Evolutionary conservation across 768 basidiomycete species (phyloP), one percentile per base, ranked within the genome.

Genomic region (Tulasnella sp.): DNA sequence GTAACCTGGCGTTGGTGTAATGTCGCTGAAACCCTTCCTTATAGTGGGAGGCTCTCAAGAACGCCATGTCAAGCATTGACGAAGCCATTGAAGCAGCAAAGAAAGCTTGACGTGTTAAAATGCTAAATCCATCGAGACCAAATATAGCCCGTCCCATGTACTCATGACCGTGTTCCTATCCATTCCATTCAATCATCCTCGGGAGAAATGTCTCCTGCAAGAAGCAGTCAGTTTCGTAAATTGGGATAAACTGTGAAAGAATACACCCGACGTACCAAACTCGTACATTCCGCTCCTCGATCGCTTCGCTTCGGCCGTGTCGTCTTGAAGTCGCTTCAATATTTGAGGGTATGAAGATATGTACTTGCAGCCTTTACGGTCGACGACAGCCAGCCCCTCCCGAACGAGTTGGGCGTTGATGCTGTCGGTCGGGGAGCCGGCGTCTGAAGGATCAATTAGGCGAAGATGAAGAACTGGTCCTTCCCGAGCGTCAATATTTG

Each of bases 401-500:
- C 93, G 90, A 16, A 98, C 88, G 5, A 99, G 89, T 85, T 96
- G 94, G 14, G 92, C 94, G 84, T 99, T 99, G 86, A 99, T 90
- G 84, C 92, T 94, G 83, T 96, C 92, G 31, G 90, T 87, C 6
- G 90, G 89, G 7, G 91, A 89, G 11, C 88, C 86, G 3, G 94
- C 91, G 86, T 96, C 93, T 37, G 88, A 85, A 0, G 97, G 94
- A 85, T 99, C 97, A 81, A 98, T 97, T 48, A 99, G 91, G 74
- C 97, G 94, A 78, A 99, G 90, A 86, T 98, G 96, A 41, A 97
- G 88, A 1, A 92, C 84, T 31, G 89, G 83, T 37, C 94, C 93
- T 84, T 98, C 97, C 84, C 89, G 92, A 84, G 93, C 90, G 85
- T 99, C 98, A 80, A 96, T 88, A 86, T 97, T 98, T n/a, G 96